Base-by-base conservation (phyloP, 1,284 basidiomycete species). In the Stereum hirsutum region DNA sequence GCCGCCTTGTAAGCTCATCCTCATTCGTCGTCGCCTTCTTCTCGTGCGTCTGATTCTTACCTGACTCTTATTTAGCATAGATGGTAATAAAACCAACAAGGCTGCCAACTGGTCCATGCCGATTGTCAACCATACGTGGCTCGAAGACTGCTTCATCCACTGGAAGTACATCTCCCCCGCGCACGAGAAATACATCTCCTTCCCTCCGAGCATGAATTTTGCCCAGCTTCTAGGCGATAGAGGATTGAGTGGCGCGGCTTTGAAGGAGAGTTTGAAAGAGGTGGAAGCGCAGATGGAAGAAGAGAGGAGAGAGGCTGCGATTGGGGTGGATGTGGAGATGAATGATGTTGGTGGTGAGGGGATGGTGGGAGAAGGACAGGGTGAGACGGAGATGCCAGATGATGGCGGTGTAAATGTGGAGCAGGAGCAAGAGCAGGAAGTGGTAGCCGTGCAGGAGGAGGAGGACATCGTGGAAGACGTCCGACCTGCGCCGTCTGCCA, bases 41-140 rank as follows among this genome's bases (percentile, higher is more conserved):
- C n/a, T n/a, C n/a, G n/a, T n/a, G n/a, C n/a, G 21, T 10, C 14
- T 32, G 21, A 14, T n/a, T 7, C 19, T 42, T 6, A 39, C 26
- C 31, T 31, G 43, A 21, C 44, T 12, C 32, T 28, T 26, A 5
- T 30, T 40, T 53, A 87, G 83, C 47, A 61, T 75, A 17, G 63
- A 65, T 1, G 87, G 87, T n/a, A 74, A 72, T 3, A 92, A 92
- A 62, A 79, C 85, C 0, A 62, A 65, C 6, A 85, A 84, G 54
- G 89, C 89, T 0, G 65, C 68, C 7, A 68, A 77, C 0, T 94
- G 91, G 91, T 75, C 74, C 1, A 86, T 94, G 46, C 84, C 89
- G 0, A 68, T 93, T 45, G 84, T 94, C 11, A 93, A 92, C 52
- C 92, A 95, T 54, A 70, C 75, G 0, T 95, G 90, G 87, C 69